A percentile compares a stretch with the other conserved stretches of the same genome.
These are phyloP conservation scores for Ogataea kodamae DNA, from an alignment of 805 yeast species.

Conservation along the genomic window DNA sequence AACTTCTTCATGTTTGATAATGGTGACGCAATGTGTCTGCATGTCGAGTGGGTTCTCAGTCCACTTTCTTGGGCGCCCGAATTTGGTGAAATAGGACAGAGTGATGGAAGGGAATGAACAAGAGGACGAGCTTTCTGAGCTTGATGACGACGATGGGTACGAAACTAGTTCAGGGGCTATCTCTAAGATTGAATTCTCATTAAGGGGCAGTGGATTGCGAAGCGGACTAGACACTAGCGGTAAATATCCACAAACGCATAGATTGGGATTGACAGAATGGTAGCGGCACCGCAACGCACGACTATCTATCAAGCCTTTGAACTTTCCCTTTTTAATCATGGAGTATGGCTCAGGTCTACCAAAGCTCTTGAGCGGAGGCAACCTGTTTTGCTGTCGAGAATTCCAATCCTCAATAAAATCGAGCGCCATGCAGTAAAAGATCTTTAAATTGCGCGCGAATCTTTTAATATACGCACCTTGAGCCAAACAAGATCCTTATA, in stretches of 20 bases:
- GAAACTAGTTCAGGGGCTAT: conserved; percentile 1
- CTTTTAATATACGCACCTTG: conserved; percentile 21
- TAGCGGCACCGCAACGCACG: conserved; percentile 20
- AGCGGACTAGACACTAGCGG: conserved; percentile 23
- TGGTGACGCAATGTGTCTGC: too few relatives aligned
- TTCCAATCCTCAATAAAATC: conserved; percentile 13
- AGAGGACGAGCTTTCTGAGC: conserved; percentile 17
- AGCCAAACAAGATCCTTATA: conserved; percentile 33
- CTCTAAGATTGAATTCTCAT: neutral
- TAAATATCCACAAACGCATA: conserved; percentile 19
- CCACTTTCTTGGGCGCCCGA: conserved; percentile 12
- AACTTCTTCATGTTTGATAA: too few relatives aligned
- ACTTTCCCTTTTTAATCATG: conserved; percentile 21
- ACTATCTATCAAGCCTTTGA: conserved; percentile 20
- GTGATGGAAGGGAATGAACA: conserved; percentile 18
- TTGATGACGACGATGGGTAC: conserved; percentile 12
- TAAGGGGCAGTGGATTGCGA: conserved; percentile 6
- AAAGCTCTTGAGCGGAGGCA: conserved; percentile 1
- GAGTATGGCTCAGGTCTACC: conserved; percentile 6
- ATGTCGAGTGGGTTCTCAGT: neutral
- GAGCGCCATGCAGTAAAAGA: conserved; percentile 4
- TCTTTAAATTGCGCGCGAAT: conserved; percentile 7
- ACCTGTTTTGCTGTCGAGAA: conserved; percentile 1
- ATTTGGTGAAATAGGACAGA: conserved; percentile 17
- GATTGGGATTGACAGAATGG: conserved; percentile 15